These are phyloP conservation scores for Grifola frondosa DNA, from an alignment of 1,284 basidiomycete genomes.

Conservation along the genomic window DNA sequence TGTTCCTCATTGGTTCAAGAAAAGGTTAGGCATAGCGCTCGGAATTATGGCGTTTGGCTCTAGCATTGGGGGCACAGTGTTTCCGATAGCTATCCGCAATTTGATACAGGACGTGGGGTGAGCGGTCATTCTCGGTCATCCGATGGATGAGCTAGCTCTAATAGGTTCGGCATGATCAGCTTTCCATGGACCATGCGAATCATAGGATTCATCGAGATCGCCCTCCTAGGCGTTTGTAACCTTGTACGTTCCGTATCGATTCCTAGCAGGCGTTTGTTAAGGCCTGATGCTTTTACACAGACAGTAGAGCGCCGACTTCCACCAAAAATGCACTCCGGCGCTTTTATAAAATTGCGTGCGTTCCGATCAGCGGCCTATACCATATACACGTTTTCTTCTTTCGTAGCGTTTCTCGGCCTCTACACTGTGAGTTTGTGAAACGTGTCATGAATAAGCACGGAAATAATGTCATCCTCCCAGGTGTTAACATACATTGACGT, in stretches of 20 bases:
- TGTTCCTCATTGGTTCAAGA: constrained; percentile 51
- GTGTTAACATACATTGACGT: constrained; percentile 51
- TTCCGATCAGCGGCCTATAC: constrained; percentile 48
- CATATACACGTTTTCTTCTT: constrained; percentile 42
- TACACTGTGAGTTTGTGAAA: constrained; percentile 42
- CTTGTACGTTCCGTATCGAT: constrained; percentile 24
- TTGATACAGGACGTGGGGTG: constrained; percentile 39
- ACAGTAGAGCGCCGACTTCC: constrained; percentile 51
- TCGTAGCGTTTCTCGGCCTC: constrained; percentile 55
- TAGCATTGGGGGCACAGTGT: constrained; percentile 43
- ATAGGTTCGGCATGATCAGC: constrained; percentile 34
- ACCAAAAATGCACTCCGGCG: constrained; percentile 45
- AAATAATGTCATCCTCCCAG: constrained; percentile 17
- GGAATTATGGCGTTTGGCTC: constrained; percentile 43
- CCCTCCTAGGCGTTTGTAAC: constrained; percentile 43
- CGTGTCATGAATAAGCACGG: background rate
- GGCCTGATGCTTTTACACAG: constrained; percentile 29
- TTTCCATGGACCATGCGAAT: constrained; percentile 65
- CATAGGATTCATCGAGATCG: constrained; percentile 51
- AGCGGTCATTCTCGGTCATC: constrained; percentile 1
- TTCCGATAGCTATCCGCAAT: constrained; percentile 42
- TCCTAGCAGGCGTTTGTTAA: constrained; percentile 8
- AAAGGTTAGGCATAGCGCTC: constrained; percentile 39
- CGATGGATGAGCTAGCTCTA: background rate
- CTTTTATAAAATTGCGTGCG: constrained; percentile 47